Conservation (phyloP, 2,329 filamentous ascomycete genomes). For the Apiospora hydei region DNA sequence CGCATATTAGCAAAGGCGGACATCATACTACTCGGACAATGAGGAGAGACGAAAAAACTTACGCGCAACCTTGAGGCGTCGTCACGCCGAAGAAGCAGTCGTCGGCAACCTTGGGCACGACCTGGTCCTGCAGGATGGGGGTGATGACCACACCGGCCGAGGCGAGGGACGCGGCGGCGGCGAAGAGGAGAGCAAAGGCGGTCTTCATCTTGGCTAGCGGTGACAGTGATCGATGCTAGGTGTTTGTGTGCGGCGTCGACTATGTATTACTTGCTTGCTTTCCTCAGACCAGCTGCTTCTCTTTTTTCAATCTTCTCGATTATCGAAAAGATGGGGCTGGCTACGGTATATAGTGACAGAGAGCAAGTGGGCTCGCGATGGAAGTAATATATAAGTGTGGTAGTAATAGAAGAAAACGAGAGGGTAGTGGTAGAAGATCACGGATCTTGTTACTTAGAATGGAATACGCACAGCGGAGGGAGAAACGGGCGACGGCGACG, state of each 20-base stretch:
- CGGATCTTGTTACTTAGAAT: constrained; percentile 28
- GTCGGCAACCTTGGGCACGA: constrained; percentile 54
- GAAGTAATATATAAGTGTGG: neutral
- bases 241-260: neutral
- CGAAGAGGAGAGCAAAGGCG: constrained; percentile 47
- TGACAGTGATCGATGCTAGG: neutral
- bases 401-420: constrained; percentile 9
- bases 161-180: constrained; percentile 53
- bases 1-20: neutral
- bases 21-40: neutral
- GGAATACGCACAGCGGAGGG: constrained; percentile 8
- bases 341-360: neutral
- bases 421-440: constrained; percentile 28
- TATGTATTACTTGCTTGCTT: constrained; percentile 18
- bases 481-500: constrained; percentile 12
- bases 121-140: constrained; percentile 58
- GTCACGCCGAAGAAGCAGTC: constrained; percentile 65
- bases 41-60: constrained; percentile 37
- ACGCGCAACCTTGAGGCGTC: constrained; percentile 66
- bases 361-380: constrained; percentile 11
- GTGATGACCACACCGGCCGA: constrained; percentile 64
- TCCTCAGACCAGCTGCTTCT: constrained; percentile 13
- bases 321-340: neutral
- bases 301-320: neutral
- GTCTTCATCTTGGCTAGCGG: constrained; percentile 48